Conservation (phyloP, 2,329 filamentous ascomycete species). For the Alternaria sp. region DNA sequence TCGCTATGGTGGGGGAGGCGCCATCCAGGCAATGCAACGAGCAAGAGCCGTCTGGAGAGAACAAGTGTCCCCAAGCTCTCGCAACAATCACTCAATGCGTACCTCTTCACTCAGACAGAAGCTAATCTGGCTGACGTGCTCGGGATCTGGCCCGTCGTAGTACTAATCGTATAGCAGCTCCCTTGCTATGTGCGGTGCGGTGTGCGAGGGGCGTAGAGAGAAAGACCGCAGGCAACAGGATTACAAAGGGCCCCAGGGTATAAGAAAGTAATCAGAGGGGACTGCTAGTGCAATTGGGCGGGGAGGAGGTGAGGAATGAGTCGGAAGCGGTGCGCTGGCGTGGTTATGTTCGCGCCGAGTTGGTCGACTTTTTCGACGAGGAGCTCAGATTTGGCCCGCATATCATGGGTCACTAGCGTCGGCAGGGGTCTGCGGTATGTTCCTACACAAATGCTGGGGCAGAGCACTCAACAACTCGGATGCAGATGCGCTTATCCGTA, state of each 20-base stretch:
- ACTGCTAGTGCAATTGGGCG: slow-evolving; percentile 31
- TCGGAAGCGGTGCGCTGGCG: slow-evolving; percentile 31
- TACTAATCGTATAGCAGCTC: slow-evolving; percentile 39
- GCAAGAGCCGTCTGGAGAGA: neutral
- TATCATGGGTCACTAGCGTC: slow-evolving; percentile 25
- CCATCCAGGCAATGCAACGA: slow-evolving; percentile 4
- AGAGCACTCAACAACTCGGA: slow-evolving; percentile 15
- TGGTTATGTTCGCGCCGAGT: slow-evolving; percentile 30
- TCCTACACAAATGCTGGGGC: slow-evolving; percentile 17
- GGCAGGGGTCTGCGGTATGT: slow-evolving; percentile 20
- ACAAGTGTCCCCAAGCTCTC: slow-evolving; percentile 15
- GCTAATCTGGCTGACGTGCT: slow-evolving; percentile 46
- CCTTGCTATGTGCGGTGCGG: slow-evolving; percentile 38
- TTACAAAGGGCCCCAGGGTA: slow-evolving; percentile 18
- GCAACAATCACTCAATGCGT: slow-evolving; percentile 29
- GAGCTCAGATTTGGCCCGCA: slow-evolving; percentile 20
- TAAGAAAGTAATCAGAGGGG: slow-evolving; percentile 21
- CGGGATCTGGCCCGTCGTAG: slow-evolving; percentile 46
- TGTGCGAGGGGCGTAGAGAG: slow-evolving; percentile 18
- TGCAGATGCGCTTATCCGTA: slow-evolving; percentile 1
- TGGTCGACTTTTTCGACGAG: slow-evolving; percentile 39
- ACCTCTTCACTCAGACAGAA: slow-evolving; percentile 42
- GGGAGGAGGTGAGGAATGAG: slow-evolving; percentile 29
- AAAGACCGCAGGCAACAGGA: slow-evolving; percentile 27
- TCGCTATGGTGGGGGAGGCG: slow-evolving; percentile 19